Evolutionary conservation across 2,329 filamentous ascomycete species (phyloP).

Genomic region (Hypoxylon sp.): DNA sequence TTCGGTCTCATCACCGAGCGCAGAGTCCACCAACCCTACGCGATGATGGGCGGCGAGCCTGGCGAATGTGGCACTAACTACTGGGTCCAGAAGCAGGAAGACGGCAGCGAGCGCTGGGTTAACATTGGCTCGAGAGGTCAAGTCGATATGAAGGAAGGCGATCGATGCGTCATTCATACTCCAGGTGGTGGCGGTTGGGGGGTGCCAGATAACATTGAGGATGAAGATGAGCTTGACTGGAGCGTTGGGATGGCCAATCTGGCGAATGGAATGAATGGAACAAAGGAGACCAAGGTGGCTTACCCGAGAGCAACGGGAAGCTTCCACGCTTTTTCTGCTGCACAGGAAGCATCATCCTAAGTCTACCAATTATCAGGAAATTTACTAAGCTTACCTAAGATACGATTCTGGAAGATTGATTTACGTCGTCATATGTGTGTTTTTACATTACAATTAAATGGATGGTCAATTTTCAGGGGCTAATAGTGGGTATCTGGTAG

Average conservation of each 20-base stretch:
- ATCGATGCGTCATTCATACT: constrained; percentile 73
- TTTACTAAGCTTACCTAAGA: too few species aligned
- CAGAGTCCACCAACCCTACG: constrained; percentile 79
- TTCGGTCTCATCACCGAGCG: constrained; percentile 80
- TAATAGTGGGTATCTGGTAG: background rate
- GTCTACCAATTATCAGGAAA: background rate
- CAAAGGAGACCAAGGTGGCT: constrained; percentile 20
- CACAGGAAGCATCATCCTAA: constrained; percentile 42
- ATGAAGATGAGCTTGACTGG: constrained; percentile 22
- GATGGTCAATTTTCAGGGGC: background rate
- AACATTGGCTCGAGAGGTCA: constrained; percentile 44
- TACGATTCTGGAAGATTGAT: background rate
- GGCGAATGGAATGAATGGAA: constrained; percentile 20
- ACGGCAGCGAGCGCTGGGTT: constrained; percentile 39
- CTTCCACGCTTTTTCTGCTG: constrained; percentile 36
- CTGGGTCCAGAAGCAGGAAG: constrained; percentile 66
- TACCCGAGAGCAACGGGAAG: constrained; percentile 43
- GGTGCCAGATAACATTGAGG: constrained; percentile 28
- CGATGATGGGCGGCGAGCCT: constrained; percentile 77
- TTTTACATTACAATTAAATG: background rate
- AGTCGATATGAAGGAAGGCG: constrained; percentile 63
- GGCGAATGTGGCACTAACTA: constrained; percentile 78
- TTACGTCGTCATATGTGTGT: background rate
- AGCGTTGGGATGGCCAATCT: constrained; percentile 2
- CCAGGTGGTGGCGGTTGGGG: constrained; percentile 72